Percentiles rank a stretch among this genome's conserved stretches.
These are phyloP conservation scores for Medicago truncatula DNA, from an alignment of 306 rosid species.

Conservation along the genomic window DNA sequence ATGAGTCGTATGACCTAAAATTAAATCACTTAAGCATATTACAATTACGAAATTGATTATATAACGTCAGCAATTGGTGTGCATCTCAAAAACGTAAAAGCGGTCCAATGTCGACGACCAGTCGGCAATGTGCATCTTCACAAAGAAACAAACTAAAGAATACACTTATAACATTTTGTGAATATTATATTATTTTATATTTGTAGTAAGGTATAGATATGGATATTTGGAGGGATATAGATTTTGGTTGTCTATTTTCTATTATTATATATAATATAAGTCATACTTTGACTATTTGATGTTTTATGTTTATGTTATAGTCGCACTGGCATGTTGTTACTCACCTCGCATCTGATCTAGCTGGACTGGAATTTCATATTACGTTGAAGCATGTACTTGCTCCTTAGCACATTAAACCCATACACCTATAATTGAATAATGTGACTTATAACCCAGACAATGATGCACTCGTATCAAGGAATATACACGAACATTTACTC, in stretches of 20 bases:
- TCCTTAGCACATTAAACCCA: no score
- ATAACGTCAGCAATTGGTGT: background rate
- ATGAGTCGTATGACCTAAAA: background rate
- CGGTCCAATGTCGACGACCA: slow-evolving; percentile 11
- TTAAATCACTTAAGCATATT: background rate
- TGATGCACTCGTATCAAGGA: no score
- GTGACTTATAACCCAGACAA: no score
- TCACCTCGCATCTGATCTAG: background rate
- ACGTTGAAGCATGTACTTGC: background rate
- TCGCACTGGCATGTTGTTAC: background rate
- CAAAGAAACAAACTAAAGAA: background rate
- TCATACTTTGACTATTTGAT: background rate
- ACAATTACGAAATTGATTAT: background rate
- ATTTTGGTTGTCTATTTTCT: background rate
- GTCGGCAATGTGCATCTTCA: background rate
- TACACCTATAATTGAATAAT: no score
- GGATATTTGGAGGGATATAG: background rate
- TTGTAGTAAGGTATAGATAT: no score
- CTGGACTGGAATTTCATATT: background rate
- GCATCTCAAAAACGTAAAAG: background rate
- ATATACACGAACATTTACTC: no score
- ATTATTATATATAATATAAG: no score
- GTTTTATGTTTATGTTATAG: background rate
- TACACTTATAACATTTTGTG: background rate
- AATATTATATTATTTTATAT: no score